A percentile compares a stretch with the other conserved stretches of the same genome.
These are phyloP conservation scores for Ustilago curta DNA, from an alignment of 1,284 basidiomycete species.

Conservation along the genomic window DNA sequence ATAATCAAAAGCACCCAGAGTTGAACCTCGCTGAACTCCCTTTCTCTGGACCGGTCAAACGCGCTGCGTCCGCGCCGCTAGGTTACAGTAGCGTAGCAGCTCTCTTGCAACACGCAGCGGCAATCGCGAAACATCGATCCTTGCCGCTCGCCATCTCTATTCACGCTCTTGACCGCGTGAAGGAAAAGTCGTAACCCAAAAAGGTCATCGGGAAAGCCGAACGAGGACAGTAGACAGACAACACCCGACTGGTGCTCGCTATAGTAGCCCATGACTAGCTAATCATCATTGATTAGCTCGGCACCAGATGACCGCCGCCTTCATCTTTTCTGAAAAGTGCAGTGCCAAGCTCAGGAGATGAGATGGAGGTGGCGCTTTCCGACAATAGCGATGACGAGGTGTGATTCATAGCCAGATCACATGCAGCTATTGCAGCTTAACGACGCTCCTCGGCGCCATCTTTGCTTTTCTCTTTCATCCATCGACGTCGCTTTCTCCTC, in stretches of 20 bases:
- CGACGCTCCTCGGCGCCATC: background rate
- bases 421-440: constrained; percentile 7
- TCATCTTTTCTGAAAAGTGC: background rate
- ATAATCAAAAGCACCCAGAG: constrained; percentile 26
- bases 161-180: background rate
- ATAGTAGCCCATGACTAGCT: background rate
- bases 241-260: background rate
- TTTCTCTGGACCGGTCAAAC: background rate
- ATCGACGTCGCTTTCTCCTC: too few relatives aligned
- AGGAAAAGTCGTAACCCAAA: background rate
- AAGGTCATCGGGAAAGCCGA: background rate
- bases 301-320: background rate
- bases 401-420: background rate
- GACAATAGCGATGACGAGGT: background rate
- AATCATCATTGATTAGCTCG: background rate
- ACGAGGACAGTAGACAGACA: background rate
- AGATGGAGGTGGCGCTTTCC: constrained; percentile 8
- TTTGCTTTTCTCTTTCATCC: too few relatives aligned
- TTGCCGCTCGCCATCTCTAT: background rate
- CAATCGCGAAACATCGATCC: constrained; percentile 4
- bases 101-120: background rate
- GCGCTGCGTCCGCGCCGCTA: background rate
- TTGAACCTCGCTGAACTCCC: constrained; percentile 41
- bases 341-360: constrained; percentile 1
- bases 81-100: too few relatives aligned